Base-by-base conservation (phyloP, 306 rosid genomes). In the Ammopiptanthus mongolicus region DNA sequence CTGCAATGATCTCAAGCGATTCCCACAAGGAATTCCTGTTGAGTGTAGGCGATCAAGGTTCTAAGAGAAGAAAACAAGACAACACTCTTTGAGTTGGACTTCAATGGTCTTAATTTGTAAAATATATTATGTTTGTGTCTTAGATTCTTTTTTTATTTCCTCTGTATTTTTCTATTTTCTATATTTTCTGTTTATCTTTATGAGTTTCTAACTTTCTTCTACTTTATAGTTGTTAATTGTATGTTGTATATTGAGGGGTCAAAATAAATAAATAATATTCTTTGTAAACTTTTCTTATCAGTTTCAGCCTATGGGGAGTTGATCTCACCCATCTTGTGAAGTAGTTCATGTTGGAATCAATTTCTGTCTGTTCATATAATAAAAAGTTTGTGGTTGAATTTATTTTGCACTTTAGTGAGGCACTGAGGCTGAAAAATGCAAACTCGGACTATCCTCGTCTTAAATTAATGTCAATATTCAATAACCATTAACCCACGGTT, bases 11-110 rank as follows among this genome's bases (percentile, higher is more conserved):
- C 69, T 81, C 17, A 84, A 81, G 8, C 83, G 88, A 18, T 84
- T 84, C 56, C 83, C 88, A 18, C 88, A 81, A 12, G 88, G 88
- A n/a, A n/a, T 84, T 77, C 88, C 88, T 47, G 36, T 47, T 63
- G 88, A 84, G 42, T 84, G 88, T 64, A 74, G 21, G 6, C 59
- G 62, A 10, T 34, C 42, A 71, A 73, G 46, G 58, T 80, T 84
- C 79, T 73, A 36, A 17, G 52, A 78, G 65, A 78, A 62, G n/a
- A 76, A 41, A 6, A 69, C 13, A 6, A 48, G 36, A 25, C 1
- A 41, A 31, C 29, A 6, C 41, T 12, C 70, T 8, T 15, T 0
- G 14, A 14, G 76, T 70, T 63, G 42, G 29, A 46, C 69, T 18
- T 23, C 0, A 25, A 63, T 57, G 41, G n/a, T 69, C 55, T 65